A percentile compares a stretch with the other conserved stretches of the same genome.
Evolutionary conservation across 2,329 filamentous ascomycete species (phyloP).

Genomic region (Aureobasidium sp.): DNA sequence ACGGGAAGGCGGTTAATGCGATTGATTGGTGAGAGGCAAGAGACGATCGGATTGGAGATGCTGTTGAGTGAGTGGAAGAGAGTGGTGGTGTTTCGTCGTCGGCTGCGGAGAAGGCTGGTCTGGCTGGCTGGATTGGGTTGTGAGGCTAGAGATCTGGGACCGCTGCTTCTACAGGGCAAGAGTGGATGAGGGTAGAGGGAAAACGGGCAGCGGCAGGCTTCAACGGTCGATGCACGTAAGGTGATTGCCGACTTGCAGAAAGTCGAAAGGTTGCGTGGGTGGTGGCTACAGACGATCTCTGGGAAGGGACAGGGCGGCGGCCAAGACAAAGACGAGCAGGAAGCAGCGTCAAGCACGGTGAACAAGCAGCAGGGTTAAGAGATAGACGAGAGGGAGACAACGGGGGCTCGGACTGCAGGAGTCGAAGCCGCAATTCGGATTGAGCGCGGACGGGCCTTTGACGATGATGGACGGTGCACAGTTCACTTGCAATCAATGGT

Average conservation of each 20-base stretch:
- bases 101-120: slow-evolving; percentile 12
- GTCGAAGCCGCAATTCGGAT: neutral
- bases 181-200: slow-evolving; percentile 11
- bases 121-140: slow-evolving; percentile 4
- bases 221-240: slow-evolving; percentile 8
- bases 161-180: neutral
- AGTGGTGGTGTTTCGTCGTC: neutral
- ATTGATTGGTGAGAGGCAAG: neutral
- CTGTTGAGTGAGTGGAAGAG: neutral
- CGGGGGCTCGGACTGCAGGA: neutral
- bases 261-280: neutral
- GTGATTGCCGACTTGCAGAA: slow-evolving; percentile 8
- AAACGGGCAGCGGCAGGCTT: slow-evolving; percentile 13
- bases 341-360: neutral
- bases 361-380: slow-evolving; percentile 6
- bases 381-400: neutral
- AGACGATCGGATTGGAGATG: neutral
- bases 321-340: slow-evolving; percentile 9
- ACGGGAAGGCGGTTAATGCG: neutral
- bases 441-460: neutral
- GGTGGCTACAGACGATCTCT: neutral
- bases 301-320: neutral
- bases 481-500: neutral
- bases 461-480: slow-evolving; percentile 1
- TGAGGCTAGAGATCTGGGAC: neutral